These are phyloP conservation scores for Setaria italica DNA, from an alignment of 202 grass and related monocot genomes.

Conservation along the genomic window DNA sequence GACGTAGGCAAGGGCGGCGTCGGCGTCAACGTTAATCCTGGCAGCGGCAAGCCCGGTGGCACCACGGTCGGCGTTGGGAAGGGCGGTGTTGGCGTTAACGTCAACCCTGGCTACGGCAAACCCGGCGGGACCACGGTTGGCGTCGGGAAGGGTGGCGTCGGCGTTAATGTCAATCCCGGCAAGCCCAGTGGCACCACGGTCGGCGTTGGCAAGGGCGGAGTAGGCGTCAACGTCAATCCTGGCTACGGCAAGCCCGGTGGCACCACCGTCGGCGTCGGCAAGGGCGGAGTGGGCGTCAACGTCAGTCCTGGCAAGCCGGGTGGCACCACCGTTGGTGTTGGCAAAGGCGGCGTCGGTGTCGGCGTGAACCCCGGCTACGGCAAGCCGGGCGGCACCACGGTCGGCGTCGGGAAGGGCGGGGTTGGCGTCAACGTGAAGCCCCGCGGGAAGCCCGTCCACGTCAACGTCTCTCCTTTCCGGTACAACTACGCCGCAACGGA, in stretches of 20 bases:
- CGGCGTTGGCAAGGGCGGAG: constrained; percentile 55
- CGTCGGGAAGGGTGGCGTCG: constrained; percentile 55
- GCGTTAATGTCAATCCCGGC: constrained; percentile 56
- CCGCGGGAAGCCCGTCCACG: constrained; percentile 39
- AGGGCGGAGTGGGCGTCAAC: constrained; percentile 48
- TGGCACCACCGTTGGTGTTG: constrained; percentile 58
- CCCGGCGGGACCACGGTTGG: constrained; percentile 57
- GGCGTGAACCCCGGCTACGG: constrained; percentile 48
- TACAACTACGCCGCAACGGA: constrained; percentile 69
- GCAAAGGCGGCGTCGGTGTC: constrained; percentile 60
- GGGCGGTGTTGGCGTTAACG: constrained; percentile 52
- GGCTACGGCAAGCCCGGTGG: constrained; percentile 56
- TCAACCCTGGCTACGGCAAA: constrained; percentile 49
- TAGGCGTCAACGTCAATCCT: constrained; percentile 54
- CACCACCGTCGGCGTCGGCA: constrained; percentile 53
- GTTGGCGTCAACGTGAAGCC: constrained; percentile 63
- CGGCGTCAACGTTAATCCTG: constrained; percentile 46
- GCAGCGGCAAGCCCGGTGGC: constrained; percentile 46
- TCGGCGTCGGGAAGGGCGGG: constrained; percentile 64
- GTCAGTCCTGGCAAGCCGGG: constrained; percentile 56
- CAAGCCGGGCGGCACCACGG: constrained; percentile 54
- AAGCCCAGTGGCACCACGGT: constrained; percentile 68
- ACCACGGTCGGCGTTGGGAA: constrained; percentile 61
- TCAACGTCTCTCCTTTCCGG: neutral
- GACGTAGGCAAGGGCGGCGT: constrained; percentile 60